Percentiles rank a stretch among this genome's conserved stretches.
Evolutionary conservation across 2,329 filamentous ascomycete genomes (phyloP).

Genomic region (Akanthomyces dipterigenus): DNA sequence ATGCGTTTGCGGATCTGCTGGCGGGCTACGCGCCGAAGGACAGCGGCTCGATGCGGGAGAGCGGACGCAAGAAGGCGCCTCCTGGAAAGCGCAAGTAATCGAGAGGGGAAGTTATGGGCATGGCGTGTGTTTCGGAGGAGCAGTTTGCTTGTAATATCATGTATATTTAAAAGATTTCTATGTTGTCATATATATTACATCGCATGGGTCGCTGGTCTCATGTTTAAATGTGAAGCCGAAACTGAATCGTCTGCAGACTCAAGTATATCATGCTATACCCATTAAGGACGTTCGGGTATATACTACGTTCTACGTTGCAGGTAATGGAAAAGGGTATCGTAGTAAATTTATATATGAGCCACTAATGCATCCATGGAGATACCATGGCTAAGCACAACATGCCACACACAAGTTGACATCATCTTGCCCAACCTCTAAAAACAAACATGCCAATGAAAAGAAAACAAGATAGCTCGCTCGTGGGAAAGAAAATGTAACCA

Average conservation of each 20-base stretch:
- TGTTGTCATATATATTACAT: neutral
- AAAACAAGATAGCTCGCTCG: neutral
- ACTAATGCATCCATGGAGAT: neutral
- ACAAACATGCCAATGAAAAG: neutral
- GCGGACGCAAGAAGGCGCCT: slow-evolving; percentile 34
- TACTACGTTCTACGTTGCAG: too few species aligned
- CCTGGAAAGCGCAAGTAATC: slow-evolving; percentile 31
- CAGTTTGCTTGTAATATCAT: slow-evolving; percentile 6
- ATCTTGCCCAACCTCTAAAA: too few species aligned
- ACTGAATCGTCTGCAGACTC: neutral
- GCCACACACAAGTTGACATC: too few species aligned
- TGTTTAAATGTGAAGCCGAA: too few species aligned
- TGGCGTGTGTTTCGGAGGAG: neutral
- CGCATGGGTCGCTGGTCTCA: too few species aligned
- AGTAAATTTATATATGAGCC: neutral
- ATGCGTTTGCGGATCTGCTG: slow-evolving; percentile 44
- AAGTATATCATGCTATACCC: too few species aligned
- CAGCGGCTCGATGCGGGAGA: slow-evolving; percentile 27
- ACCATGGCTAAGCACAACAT: neutral
- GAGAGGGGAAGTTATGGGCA: neutral
- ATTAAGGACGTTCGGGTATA: too few species aligned
- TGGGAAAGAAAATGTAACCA: neutral
- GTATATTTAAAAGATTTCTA: neutral
- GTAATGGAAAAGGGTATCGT: neutral
- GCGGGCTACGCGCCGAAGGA: slow-evolving; percentile 40